phyloP scores from a whole-genome alignment of 768 basidiomycete genomes.

The Paxillus involutus region DNA sequence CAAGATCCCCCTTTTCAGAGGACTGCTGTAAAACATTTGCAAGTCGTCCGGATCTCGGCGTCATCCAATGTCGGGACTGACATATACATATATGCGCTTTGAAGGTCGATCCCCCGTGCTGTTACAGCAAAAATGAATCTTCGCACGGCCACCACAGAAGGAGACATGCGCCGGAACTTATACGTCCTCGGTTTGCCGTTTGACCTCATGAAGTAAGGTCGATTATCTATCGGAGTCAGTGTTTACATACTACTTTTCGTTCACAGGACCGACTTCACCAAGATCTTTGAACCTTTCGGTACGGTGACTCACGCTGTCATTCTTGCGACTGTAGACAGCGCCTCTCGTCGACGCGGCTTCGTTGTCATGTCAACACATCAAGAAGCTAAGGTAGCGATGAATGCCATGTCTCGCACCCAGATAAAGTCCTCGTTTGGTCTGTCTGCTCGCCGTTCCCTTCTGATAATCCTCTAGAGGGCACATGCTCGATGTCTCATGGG shows the following conservation, averaged over 20 bases:
- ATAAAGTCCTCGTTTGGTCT: constrained; percentile 50
- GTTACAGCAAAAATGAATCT: not conserved
- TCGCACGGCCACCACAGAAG: constrained; percentile 22
- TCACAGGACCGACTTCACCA: constrained; percentile 52
- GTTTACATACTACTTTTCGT: not conserved
- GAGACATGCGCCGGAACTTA: constrained; percentile 67
- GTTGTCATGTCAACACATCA: constrained; percentile 76
- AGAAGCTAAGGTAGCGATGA: constrained; percentile 71
- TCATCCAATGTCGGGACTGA: not conserved
- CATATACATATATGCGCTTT: constrained; percentile 24
- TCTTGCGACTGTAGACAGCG: constrained; percentile 80
- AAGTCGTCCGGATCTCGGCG: constrained; percentile 26
- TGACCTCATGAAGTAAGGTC: constrained; percentile 68
- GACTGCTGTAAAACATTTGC: constrained; percentile 56
- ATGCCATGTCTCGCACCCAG: constrained; percentile 61
- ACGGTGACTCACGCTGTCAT: constrained; percentile 76
- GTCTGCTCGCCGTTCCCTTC: not conserved
- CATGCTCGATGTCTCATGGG: constrained; percentile 81
- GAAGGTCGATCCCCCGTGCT: constrained; percentile 39
- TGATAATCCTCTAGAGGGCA: constrained; percentile 52
- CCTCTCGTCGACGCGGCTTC: constrained; percentile 81
- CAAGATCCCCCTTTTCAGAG: constrained; percentile 44
- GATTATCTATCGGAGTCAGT: not conserved
- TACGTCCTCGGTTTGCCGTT: constrained; percentile 86
- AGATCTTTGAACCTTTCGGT: constrained; percentile 64